Base-by-base conservation (phyloP, 2,329 filamentous ascomycete species). In the Pezicula carpinea region DNA sequence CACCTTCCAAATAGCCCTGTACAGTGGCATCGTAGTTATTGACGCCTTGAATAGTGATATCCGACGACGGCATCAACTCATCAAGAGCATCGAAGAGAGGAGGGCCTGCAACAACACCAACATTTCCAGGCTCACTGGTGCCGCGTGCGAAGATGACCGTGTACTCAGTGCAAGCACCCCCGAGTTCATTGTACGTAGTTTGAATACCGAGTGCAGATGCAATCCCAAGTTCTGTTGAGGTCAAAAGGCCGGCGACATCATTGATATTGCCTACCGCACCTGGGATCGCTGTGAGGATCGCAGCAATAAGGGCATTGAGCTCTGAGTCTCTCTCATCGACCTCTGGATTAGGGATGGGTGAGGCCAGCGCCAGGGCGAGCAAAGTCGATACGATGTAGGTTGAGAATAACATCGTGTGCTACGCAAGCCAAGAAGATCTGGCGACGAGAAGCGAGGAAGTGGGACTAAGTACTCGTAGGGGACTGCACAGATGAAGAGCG, bases 111-210 rank as follows among this genome's bases (percentile, higher is more conserved):
- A 63, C 46, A 13, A 60, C 58, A 1, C 65, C 66, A 57, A 76
- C 68, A 58, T 75, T 73, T n/a, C 73, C 73, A 6, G 61, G 54
- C 52, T 76, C 73, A 13, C 67, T 70, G 11, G 72, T 74, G 19
- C 71, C 73, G 39, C 73, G 68, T 8, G 73, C 71, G 51, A 71
- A 76, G 39, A 75, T 69, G 42, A 76, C 70, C 21, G 72, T 68
- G 34, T 63, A 61, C 8, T 47, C 21, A n/a, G 42, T 60, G 33
- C 60, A 63, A 19, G 49, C 17, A 14, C 46, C 41, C 0, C 50
- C 46, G 14, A 61, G 45, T 31, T 59, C 40, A 33, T 63, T 63
- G 40, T 59, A 60, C 1, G 58, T 62, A 0, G 48, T 54, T 42
- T 54, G 48, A 33, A 56, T 44, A 5, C 55, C 56, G 8, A 54